Conservation (phyloP, 73 alveolate genomes). For the Tetrahymena elliotti region DNA sequence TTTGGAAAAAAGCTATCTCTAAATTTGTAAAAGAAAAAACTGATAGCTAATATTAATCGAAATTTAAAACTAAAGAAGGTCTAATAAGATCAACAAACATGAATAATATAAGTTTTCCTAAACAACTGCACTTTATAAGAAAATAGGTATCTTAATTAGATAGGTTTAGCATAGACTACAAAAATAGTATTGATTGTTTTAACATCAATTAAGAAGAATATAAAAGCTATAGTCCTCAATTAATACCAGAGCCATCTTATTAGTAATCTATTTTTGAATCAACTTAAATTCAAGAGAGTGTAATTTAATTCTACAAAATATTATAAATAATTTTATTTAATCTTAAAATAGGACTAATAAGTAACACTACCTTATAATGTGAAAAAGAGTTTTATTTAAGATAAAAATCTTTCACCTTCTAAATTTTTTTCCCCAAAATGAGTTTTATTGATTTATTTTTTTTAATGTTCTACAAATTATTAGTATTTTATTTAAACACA, state of each 20-base stretch:
- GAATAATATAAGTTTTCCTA: neutral
- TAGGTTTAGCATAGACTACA: neutral
- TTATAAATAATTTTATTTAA: no score
- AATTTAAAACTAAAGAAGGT: neutral
- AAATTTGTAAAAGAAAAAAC: no score
- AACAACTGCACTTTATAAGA: no score
- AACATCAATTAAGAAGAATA: neutral
- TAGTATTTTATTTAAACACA: no score
- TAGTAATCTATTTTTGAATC: neutral
- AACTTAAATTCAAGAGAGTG: neutral
- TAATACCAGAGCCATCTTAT: no score
- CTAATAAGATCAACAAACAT: neutral
- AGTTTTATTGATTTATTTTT: no score
- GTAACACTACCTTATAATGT: neutral
- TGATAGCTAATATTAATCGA: no score
- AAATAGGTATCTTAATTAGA: neutral
- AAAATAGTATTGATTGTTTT: neutral
- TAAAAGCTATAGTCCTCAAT: neutral
- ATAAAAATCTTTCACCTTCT: neutral
- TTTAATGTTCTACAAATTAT: no score
- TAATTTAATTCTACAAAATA: no score
- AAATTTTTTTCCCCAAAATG: neutral
- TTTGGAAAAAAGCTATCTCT: neutral
- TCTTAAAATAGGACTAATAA: neutral
- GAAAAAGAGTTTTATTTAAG: neutral